Evolutionary conservation across 2,329 filamentous ascomycete genomes (phyloP).

Genomic region (Trichoderma sp.): DNA sequence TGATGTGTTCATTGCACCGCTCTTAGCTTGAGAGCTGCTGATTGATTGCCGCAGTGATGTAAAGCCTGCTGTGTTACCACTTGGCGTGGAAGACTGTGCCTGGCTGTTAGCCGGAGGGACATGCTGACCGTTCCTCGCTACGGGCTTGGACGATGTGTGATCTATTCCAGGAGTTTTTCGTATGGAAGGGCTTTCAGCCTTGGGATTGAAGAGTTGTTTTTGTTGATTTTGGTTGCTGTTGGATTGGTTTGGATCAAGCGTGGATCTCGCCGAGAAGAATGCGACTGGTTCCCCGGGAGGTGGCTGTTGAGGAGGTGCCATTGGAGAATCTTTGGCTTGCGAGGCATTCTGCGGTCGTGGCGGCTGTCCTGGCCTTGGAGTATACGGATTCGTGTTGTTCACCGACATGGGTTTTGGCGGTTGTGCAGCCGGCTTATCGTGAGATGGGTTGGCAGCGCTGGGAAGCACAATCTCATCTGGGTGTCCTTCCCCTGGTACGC

Average conservation of each 20-base stretch:
- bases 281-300: slow-evolving; percentile 52
- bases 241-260: slow-evolving; percentile 45
- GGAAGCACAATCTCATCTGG: slow-evolving; percentile 75
- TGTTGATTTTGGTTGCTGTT: slow-evolving; percentile 44
- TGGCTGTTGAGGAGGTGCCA: slow-evolving; percentile 38
- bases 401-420: slow-evolving; percentile 32
- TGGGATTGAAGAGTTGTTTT: slow-evolving; percentile 69
- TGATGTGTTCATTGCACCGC: slow-evolving; percentile 56
- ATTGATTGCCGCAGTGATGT: slow-evolving; percentile 40
- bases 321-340: slow-evolving; percentile 28
- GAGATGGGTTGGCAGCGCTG: slow-evolving; percentile 31
- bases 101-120: slow-evolving; percentile 49
- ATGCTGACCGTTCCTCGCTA: slow-evolving; percentile 62
- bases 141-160: slow-evolving; percentile 74
- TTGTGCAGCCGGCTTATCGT: slow-evolving; percentile 33
- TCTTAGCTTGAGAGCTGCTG: slow-evolving; percentile 39
- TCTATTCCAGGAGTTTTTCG: slow-evolving; percentile 88
- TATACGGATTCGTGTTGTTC: slow-evolving; percentile 37
- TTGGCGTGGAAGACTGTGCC: slow-evolving; percentile 30
- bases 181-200: slow-evolving; percentile 80
- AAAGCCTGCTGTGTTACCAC: slow-evolving; percentile 36
- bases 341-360: slow-evolving; percentile 32
- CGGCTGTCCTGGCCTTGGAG: slow-evolving; percentile 39
- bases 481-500: slow-evolving; percentile 68
- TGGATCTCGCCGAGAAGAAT: slow-evolving; percentile 72